Percentiles rank a stretch among this genome's conserved stretches.
Evolutionary conservation across 345 rosid species (phyloP).

Genomic region (Acer negundo): DNA sequence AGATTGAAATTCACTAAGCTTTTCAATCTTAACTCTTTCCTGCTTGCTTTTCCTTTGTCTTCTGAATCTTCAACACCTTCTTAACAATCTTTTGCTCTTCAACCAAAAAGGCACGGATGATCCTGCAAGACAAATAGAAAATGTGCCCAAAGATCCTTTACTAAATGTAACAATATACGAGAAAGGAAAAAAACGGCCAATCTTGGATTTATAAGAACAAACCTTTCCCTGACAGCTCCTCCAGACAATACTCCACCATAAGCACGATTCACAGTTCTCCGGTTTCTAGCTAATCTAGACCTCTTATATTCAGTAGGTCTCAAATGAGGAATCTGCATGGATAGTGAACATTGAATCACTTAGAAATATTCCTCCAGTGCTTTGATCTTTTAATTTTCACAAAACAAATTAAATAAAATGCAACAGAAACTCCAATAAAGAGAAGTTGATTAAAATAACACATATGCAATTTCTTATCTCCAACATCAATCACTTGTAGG

Average conservation of each 20-base stretch:
- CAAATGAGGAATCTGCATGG: conserved; percentile 76
- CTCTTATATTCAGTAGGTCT: conserved; percentile 91
- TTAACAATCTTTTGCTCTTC: conserved; percentile 90
- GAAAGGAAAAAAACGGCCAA: neutral
- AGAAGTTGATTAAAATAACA: neutral
- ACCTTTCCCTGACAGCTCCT: conserved; percentile 90
- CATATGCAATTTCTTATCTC: neutral
- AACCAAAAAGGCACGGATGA: conserved; percentile 73
- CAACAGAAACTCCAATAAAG: neutral
- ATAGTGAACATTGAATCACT: neutral
- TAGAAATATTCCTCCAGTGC: neutral
- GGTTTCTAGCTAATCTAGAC: conserved; percentile 71
- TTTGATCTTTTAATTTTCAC: neutral
- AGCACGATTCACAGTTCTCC: conserved; percentile 87
- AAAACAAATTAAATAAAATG: neutral
- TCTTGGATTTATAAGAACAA: neutral
- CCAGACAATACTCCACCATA: conserved; percentile 87
- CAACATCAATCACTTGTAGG: neutral
- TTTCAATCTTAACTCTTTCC: conserved; percentile 38
- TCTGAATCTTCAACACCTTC: conserved; percentile 75
- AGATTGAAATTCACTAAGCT: neutral
- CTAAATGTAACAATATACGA: neutral
- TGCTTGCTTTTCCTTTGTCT: conserved; percentile 68
- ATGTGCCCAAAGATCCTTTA: neutral
- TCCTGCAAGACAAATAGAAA: conserved; percentile 33